phyloP scores from a whole-genome alignment of 2,329 filamentous ascomycete genomes.

The Cladosporium sp. region DNA sequence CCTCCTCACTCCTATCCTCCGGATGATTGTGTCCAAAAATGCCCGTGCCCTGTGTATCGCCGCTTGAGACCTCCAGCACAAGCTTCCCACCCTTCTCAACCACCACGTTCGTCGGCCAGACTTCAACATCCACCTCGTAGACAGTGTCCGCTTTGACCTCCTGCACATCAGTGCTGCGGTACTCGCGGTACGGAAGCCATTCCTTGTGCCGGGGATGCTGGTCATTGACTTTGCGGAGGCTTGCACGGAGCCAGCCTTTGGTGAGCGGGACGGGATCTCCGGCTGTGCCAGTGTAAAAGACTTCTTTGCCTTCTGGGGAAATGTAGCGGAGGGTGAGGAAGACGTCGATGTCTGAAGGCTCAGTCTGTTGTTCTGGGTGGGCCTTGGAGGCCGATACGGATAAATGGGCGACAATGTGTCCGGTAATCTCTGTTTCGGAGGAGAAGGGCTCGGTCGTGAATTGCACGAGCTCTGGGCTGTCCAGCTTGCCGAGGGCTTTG shows the following conservation, averaged over 20 bases:
- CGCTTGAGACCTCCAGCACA: constrained; percentile 50
- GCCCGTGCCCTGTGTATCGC: constrained; percentile 55
- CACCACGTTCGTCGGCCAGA: constrained; percentile 60
- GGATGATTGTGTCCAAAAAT: constrained; percentile 50
- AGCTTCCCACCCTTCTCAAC: constrained; percentile 47
- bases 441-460: constrained; percentile 55
- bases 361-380: constrained; percentile 14
- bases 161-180: constrained; percentile 50
- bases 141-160: constrained; percentile 50
- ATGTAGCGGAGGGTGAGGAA: constrained; percentile 58
- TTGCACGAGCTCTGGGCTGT: constrained; percentile 46
- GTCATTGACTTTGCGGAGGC: constrained; percentile 49
- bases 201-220: constrained; percentile 46
- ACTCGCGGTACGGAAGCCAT: constrained; percentile 54
- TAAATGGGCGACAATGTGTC: constrained; percentile 59
- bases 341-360: constrained; percentile 54
- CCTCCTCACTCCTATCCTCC: constrained; percentile 41
- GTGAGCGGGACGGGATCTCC: constrained; percentile 57
- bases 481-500: constrained; percentile 51
- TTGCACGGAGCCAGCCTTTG: constrained; percentile 59
- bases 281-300: constrained; percentile 60
- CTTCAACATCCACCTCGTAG: constrained; percentile 56
- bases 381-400: constrained; percentile 46
- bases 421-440: constrained; percentile 63
- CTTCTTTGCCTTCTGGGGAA: constrained; percentile 47